phyloP scores from a whole-genome alignment of 2,329 filamentous ascomycete genomes.

The Dendryphion nanum region DNA sequence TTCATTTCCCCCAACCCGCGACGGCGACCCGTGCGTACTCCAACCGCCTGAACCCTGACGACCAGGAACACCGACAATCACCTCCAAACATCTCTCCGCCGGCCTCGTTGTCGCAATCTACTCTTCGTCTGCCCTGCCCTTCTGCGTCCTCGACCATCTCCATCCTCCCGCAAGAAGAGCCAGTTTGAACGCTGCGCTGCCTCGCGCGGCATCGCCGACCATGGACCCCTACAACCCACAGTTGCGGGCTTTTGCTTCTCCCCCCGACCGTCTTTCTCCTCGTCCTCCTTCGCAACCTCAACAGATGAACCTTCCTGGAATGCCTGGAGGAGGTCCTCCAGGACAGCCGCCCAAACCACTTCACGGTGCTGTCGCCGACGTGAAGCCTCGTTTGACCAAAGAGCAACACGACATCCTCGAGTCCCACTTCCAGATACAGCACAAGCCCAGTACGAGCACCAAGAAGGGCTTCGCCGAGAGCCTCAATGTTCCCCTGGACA shows the following conservation, averaged over 20 bases:
- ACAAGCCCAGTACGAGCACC: constrained; percentile 50
- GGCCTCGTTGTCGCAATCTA: not conserved
- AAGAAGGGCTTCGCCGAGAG: constrained; percentile 52
- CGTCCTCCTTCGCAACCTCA: constrained; percentile 14
- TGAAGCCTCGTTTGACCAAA: constrained; percentile 53
- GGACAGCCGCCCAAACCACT: constrained; percentile 19
- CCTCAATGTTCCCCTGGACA: constrained; percentile 51
- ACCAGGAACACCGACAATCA: too few relatives aligned
- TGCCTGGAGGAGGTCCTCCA: constrained; percentile 9
- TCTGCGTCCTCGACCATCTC: too few relatives aligned
- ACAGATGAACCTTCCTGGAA: constrained; percentile 13
- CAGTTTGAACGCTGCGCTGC: not conserved
- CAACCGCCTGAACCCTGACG: too few relatives aligned
- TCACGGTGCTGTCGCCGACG: constrained; percentile 36
- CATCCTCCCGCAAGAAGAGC: not conserved
- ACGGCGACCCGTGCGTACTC: too few relatives aligned
- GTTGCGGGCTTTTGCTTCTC: constrained; percentile 15
- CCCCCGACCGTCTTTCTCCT: constrained; percentile 10
- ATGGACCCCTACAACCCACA: constrained; percentile 26
- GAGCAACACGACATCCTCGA: constrained; percentile 55
- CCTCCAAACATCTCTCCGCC: too few relatives aligned
- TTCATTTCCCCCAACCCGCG: too few relatives aligned
- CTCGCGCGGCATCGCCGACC: constrained; percentile 22
- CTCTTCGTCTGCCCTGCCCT: not conserved
- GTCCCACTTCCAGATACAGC: constrained; percentile 47